phyloP scores from a whole-genome alignment of 768 basidiomycete species.

The Termitomyces sp. region DNA sequence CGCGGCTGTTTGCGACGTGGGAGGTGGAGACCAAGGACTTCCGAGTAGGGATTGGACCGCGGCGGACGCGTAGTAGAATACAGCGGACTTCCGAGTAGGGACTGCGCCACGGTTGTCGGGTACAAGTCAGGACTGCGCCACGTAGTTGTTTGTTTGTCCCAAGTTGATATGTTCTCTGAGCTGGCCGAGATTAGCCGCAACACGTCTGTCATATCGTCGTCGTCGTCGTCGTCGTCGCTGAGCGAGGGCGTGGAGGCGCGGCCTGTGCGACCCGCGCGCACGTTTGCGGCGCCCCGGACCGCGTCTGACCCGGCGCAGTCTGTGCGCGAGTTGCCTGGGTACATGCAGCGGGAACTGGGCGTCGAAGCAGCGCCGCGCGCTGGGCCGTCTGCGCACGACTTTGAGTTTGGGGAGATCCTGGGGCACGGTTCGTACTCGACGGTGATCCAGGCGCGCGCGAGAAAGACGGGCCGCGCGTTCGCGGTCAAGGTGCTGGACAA shows the following conservation, averaged over 20 bases:
- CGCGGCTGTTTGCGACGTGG: slow-evolving; percentile 52
- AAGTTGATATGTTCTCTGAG: slow-evolving; percentile 5
- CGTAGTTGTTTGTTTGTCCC: background rate
- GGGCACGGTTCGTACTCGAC: slow-evolving; percentile 84
- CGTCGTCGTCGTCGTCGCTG: slow-evolving; percentile 44
- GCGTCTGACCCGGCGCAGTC: slow-evolving; percentile 20
- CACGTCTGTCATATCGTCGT: slow-evolving; percentile 69
- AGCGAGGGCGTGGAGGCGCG: slow-evolving; percentile 22
- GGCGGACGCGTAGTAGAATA: slow-evolving; percentile 20
- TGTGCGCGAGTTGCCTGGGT: slow-evolving; percentile 30
- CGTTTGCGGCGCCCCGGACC: slow-evolving; percentile 62
- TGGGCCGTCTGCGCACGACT: slow-evolving; percentile 49
- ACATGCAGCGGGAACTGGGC: slow-evolving; percentile 55
- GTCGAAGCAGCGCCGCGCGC: slow-evolving; percentile 6
- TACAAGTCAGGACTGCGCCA: slow-evolving; percentile 20
- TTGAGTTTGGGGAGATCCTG: slow-evolving; percentile 65
- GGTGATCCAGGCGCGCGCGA: slow-evolving; percentile 49
- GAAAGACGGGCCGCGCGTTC: slow-evolving; percentile 57
- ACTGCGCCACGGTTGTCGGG: background rate
- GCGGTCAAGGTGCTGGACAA: slow-evolving; percentile 81
- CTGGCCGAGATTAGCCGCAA: slow-evolving; percentile 69
- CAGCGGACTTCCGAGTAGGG: background rate
- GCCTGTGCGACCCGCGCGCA: slow-evolving; percentile 50
- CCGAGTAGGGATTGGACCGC: slow-evolving; percentile 26
- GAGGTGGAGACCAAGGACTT: slow-evolving; percentile 50